phyloP scores from a whole-genome alignment of 768 basidiomycete species.

The Amanita fuliginea region DNA sequence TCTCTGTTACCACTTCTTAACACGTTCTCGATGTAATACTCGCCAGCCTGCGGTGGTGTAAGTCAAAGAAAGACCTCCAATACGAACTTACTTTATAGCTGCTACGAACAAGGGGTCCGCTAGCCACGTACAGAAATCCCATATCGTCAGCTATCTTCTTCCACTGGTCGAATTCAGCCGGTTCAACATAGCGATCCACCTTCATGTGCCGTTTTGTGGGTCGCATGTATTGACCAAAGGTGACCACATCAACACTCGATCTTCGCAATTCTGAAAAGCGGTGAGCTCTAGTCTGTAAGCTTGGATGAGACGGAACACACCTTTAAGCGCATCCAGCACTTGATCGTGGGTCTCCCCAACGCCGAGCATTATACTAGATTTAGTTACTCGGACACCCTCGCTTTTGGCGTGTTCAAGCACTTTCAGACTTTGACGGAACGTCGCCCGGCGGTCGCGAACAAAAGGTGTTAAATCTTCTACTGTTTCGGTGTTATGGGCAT shows the following conservation, averaged over 20 bases:
- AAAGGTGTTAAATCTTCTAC: constrained; percentile 89
- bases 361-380: constrained; percentile 98
- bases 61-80: not conserved
- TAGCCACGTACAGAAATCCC: constrained; percentile 96
- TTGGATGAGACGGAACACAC: constrained; percentile 27
- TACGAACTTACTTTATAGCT: constrained; percentile 77
- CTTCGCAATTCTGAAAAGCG: constrained; percentile 68
- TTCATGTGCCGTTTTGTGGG: constrained; percentile 99
- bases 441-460: constrained; percentile 91
- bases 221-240: constrained; percentile 99
- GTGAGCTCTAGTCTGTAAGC: not conserved
- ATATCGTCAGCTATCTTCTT: constrained; percentile 81
- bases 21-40: constrained; percentile 91
- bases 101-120: constrained; percentile 90
- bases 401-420: constrained; percentile 80
- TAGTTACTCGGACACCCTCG: constrained; percentile 79
- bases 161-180: constrained; percentile 89
- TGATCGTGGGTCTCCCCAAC: constrained; percentile 87
- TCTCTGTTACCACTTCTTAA: constrained; percentile 46
- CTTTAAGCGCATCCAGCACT: constrained; percentile 69
- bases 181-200: constrained; percentile 92
- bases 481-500: constrained; percentile 96
- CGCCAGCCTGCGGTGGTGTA: constrained; percentile 63
- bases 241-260: constrained; percentile 90
- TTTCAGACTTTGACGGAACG: constrained; percentile 73